Conservation (phyloP, 1,139 yeast species). For the Geotrichum citri-aurantii region DNA sequence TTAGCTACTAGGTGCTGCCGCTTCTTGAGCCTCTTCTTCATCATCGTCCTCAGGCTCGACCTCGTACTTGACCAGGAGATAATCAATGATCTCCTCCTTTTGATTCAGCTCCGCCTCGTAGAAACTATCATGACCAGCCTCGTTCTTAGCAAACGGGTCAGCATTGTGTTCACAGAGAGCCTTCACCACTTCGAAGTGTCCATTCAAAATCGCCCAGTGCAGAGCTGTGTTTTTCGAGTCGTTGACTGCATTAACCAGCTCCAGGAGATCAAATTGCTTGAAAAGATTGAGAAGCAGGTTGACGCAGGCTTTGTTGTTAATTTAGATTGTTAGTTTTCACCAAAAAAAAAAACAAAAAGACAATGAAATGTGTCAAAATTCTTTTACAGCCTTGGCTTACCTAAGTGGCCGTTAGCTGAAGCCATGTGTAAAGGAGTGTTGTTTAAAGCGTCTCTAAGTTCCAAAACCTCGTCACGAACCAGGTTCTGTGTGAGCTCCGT, state of each 20-base stretch:
- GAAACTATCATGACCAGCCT: conserved; percentile 73
- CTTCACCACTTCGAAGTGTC: conserved; percentile 68
- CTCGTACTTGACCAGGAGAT: conserved; percentile 65
- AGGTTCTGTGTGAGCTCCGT: conserved; percentile 51
- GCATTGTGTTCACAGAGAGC: conserved; percentile 60
- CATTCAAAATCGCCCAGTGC: conserved; percentile 93
- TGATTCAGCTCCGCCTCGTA: conserved; percentile 79
- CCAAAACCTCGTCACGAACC: conserved; percentile 23
- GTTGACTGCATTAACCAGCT: conserved; percentile 53
- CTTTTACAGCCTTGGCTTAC: conserved; percentile 13
- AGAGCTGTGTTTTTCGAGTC: conserved; percentile 86
- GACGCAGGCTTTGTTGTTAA: conserved; percentile 45
- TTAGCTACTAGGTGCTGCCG: conserved; percentile 6
- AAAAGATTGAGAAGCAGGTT: conserved; percentile 53
- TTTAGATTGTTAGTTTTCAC: background rate
- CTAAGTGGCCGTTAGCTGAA: conserved; percentile 81
- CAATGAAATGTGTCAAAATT: no score
- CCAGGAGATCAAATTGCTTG: conserved; percentile 25
- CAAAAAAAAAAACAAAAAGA: background rate
- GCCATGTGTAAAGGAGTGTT: conserved; percentile 89
- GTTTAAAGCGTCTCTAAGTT: conserved; percentile 57
- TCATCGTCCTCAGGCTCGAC: conserved; percentile 55
- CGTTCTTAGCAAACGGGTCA: conserved; percentile 74
- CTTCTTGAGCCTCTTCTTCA: conserved; percentile 33
- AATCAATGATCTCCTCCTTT: conserved; percentile 42